Evolutionary conservation across 2,329 filamentous ascomycete species (phyloP), one percentile per base, ranked within the genome.

Genomic region (Fusarium keratoplasticum): DNA sequence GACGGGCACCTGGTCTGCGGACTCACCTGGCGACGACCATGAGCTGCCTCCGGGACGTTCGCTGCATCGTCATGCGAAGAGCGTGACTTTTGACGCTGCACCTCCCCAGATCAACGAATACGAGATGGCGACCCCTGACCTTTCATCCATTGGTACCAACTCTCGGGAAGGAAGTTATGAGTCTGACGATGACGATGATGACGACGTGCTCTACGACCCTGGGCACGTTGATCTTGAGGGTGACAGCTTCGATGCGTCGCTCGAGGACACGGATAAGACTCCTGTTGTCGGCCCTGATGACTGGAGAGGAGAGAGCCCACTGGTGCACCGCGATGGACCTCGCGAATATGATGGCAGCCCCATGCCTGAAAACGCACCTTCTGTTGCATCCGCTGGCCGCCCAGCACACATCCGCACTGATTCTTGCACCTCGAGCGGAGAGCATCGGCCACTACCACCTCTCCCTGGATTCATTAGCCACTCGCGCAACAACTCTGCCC

Each of bases 281-380:
- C 96, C 96, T 0, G 96, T 99, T 13, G 96, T 99, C n/a, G 90
- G 97, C 25, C 96, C 96, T 1, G 96, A 98, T 78, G 95, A 98
- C 81, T 99, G 96, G 96, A 91, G 94, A 72, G 94, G 95, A 85
- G 84, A 94, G 84, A 81, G 91, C 87, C 77, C 90, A 9, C 76
- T 83, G 62, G 77, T 80, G n/a, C 75, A 76, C 31, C 79, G 77
- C 18, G 73, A 68, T 25, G 69, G 71, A 4, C 75, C 77, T 6
- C 76, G 77, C 18, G 75, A 80, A 2, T 96, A 94, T 77, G 91
- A 93, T 47, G 89, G 88, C 69, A 95, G 92, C 79, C 92, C 93
- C 1, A 90, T 89, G 85, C 90, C 92, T 8, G 90, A 90, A 52
- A 83, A 82, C 29, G 83, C 33, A 82, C 87, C 61, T 82, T 73